These are phyloP conservation scores for Eucalyptus victrix DNA, from an alignment of 345 rosid genomes.

Conservation along the genomic window DNA sequence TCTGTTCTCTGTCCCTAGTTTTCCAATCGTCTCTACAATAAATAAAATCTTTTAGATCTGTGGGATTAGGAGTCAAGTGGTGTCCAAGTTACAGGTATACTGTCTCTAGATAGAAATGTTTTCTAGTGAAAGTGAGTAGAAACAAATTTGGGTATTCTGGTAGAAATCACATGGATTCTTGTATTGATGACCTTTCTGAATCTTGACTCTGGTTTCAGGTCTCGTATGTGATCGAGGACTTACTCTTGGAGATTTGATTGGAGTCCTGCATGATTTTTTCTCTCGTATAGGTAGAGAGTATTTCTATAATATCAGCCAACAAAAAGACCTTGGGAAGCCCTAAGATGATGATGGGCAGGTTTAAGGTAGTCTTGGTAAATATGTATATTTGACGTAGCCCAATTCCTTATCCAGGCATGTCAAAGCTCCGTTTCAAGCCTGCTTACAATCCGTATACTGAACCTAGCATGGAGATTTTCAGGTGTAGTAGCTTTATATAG, in stretches of 20 bases:
- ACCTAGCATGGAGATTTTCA: conserved; percentile 96
- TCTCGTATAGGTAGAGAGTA: conserved; percentile 57
- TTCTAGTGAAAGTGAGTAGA: not conserved
- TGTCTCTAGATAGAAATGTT: not conserved
- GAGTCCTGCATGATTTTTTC: conserved; percentile 82
- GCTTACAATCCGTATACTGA: conserved; percentile 97
- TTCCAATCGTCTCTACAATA: not conserved
- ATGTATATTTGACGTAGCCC: not conserved
- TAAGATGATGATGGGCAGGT: not conserved
- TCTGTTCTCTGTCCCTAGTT: not conserved
- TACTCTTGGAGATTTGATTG: conserved; percentile 85
- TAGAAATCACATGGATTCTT: not conserved
- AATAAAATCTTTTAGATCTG: not conserved
- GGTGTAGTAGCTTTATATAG: conserved; percentile 15
- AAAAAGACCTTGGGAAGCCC: not conserved
- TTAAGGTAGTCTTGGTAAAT: not conserved
- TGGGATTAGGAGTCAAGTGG: not conserved
- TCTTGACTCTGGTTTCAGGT: conserved; percentile 40
- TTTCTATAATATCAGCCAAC: not conserved
- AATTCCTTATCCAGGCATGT: conserved; percentile 53
- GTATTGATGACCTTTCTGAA: not conserved
- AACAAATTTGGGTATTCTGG: not conserved
- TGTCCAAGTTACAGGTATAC: not conserved
- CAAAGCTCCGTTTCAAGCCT: conserved; percentile 79
- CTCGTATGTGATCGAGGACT: conserved; percentile 88